Evolutionary conservation across 768 basidiomycete genomes (phyloP).

Genomic region (Butyriboletus loyo): DNA sequence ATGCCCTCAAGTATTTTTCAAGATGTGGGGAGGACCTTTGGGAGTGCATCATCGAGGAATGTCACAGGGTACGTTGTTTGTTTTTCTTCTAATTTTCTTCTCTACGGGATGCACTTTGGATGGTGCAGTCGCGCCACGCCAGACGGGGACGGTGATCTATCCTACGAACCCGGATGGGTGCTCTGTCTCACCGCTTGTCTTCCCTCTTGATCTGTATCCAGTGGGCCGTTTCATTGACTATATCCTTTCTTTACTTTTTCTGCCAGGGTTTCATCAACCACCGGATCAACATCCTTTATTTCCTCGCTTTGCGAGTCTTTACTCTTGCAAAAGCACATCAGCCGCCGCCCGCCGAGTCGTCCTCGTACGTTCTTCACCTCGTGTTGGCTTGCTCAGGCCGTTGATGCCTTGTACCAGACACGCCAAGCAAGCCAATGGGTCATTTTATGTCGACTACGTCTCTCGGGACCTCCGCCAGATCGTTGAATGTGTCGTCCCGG

Average conservation of each 20-base stretch:
- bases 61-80: conserved; percentile 60
- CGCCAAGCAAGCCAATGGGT: conserved; percentile 34
- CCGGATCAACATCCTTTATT: conserved; percentile 90
- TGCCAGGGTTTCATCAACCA: conserved; percentile 79
- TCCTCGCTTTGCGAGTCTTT: conserved; percentile 81
- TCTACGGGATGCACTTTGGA: neutral
- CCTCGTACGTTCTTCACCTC: conserved; percentile 14
- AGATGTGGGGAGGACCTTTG: conserved; percentile 89
- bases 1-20: conserved; percentile 79
- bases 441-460: conserved; percentile 76
- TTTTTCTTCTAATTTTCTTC: neutral
- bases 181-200: neutral
- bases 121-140: no score
- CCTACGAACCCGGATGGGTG: neutral
- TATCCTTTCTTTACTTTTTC: no score
- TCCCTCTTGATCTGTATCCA: neutral
- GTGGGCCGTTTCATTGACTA: neutral
- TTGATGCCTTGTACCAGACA: conserved; percentile 19
- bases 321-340: conserved; percentile 61
- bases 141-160: neutral
- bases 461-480: conserved; percentile 75
- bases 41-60: conserved; percentile 92
- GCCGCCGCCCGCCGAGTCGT: conserved; percentile 25
- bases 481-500: conserved; percentile 82
- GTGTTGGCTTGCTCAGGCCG: neutral